Base-by-base conservation (phyloP, 2,329 filamentous ascomycete species). In the Macrophomina pseudophaseolina region DNA sequence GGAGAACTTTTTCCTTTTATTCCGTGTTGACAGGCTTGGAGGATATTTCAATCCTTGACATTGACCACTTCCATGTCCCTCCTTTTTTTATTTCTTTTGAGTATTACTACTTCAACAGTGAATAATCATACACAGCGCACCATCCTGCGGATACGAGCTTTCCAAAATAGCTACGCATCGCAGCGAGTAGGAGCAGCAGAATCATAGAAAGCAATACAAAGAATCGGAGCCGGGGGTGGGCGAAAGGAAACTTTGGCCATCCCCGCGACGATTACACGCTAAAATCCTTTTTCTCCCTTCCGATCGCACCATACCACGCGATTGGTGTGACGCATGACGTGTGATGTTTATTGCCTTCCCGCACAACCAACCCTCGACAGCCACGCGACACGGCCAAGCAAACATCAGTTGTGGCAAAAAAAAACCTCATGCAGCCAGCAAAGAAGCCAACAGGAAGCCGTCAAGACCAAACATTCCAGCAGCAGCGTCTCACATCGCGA, bases 51-150 rank as follows among this genome's bases (percentile, higher is more conserved):
- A 32, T 62, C 30, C 42, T 62, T 38, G 58, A 49, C 58, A 18
- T 59, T 59, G 42, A 62, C 58, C 7, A 35, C 58, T 35, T 49
- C 23, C 3, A 16, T 62, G 49, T 62, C 58, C 58, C 49, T 62
- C 58, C 58, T 62, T 48, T 23, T 23, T 3, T 23, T 23, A n/a
- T 23, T 23, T 3, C 3, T 23, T 23, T 23, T 23, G 23, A 23
- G 23, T 23, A 38, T 9, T 35, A 14, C 38, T 44, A 5, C 40
- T 56, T 40, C 16, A 35, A 28, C 23, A 16, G 40, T 48, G 23
- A 32, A 59, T 62, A 49, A 38, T 28, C 40, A 46, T 40, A 46
- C 12, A 44, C 5, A 14, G 14, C 16, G 42, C 48, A 33, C 12
- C 32, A 38, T 30, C 54, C 54, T 30, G 54, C 40, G 32, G 28